Evolutionary conservation across 768 basidiomycete genomes (phyloP), one percentile per base, ranked within the genome.

Genomic region (Mrakia gelida): DNA sequence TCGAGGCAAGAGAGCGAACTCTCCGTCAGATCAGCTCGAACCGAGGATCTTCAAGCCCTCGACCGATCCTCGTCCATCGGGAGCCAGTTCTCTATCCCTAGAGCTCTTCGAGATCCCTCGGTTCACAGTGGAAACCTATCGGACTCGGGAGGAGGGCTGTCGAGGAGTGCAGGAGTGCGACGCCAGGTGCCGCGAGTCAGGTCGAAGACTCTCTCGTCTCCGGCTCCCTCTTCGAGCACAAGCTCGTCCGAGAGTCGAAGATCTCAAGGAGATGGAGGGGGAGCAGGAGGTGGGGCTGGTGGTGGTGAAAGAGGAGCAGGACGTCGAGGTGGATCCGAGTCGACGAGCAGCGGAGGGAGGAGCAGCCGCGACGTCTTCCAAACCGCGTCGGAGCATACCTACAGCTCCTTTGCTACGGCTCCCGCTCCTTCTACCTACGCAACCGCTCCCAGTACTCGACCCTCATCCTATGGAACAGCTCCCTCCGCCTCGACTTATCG

Each of bases 391-490:
- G 67, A 70, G 23, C 18, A 43, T 38, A 70, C 41, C 26, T 70
- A 41, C 65, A 68, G 21, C 34, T 41, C 67, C 34, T 43, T 41
- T 23, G n/a, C 34, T 38, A 41, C 67, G 15, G 67, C 67, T 21
- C 26, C 38, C 6, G 38, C 38, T 23, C 18, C 67, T 15, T 70
- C 38, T 3, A 70, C 38, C 34, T 70, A 70, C 67, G 67, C 67
- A 11, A 70, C 67, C 7, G 67, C 67, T 1, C 67, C 34, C 26
- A 70, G 8, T 30, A 70, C 26, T 16, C 26, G 67, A 13, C 67
- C 67, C 15, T 70, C 67, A 9, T 70, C 67, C 34, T 70, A 70
- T 23, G 38, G 38, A n/a, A 70, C 67, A n/a, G 67, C 67, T 70
- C 67, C 67, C 7, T 70, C 67, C 11, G 67, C 67, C 38, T n/a